phyloP scores from a whole-genome alignment of 768 basidiomycete species.

The Naematelia encephala region DNA sequence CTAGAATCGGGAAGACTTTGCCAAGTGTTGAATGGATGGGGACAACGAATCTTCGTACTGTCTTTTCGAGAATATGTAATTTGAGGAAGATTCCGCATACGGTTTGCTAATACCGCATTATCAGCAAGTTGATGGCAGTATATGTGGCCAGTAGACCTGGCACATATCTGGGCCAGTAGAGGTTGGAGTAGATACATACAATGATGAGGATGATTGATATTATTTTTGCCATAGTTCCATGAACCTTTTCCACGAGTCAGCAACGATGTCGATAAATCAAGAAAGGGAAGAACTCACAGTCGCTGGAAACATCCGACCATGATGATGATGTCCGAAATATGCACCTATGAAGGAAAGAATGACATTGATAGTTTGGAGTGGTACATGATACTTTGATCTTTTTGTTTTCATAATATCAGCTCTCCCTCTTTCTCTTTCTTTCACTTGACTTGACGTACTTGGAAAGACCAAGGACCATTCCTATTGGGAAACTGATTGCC shows the following conservation, averaged over 20 bases:
- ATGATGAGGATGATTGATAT: slow-evolving; percentile 56
- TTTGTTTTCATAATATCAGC: slow-evolving; percentile 1
- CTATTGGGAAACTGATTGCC: slow-evolving; percentile 82
- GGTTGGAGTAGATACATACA: slow-evolving; percentile 54
- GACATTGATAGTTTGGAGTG: slow-evolving; percentile 70
- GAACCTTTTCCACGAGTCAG: slow-evolving; percentile 53
- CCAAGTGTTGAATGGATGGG: slow-evolving; percentile 72
- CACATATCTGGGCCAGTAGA: too few relatives aligned
- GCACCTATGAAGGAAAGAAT: slow-evolving; percentile 69
- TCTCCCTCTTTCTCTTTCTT: slow-evolving; percentile 58
- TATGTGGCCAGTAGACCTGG: neutral
- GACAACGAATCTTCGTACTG: slow-evolving; percentile 66
- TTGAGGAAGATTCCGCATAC: slow-evolving; percentile 82
- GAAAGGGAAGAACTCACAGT: slow-evolving; percentile 53
- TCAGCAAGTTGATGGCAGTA: slow-evolving; percentile 5
- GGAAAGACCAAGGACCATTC: slow-evolving; percentile 53
- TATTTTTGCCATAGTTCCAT: slow-evolving; percentile 67
- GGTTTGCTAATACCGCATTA: slow-evolving; percentile 60
- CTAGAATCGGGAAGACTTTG: slow-evolving; percentile 75
- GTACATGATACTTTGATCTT: slow-evolving; percentile 81
- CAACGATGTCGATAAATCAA: neutral
- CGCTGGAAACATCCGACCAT: slow-evolving; percentile 69
- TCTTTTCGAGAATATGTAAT: slow-evolving; percentile 78
- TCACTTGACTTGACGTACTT: slow-evolving; percentile 32
- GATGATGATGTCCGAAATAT: slow-evolving; percentile 80